Conservation (phyloP, 352 stramenopile species). For the Globisporangium parvum region DNA sequence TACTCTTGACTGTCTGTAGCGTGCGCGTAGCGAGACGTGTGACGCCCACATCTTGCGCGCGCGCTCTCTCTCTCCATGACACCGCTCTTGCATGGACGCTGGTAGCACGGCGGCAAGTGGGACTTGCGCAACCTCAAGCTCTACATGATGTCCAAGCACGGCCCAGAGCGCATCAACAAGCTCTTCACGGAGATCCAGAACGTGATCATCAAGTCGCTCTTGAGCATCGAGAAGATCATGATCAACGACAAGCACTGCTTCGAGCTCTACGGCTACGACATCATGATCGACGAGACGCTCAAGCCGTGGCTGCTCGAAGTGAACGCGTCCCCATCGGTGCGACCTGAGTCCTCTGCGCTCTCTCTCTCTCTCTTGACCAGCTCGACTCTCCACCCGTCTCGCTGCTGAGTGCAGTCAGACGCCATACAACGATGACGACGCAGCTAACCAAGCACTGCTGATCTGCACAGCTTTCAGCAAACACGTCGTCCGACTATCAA, state of each 20-base stretch:
- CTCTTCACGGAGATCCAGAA: conserved; percentile 90
- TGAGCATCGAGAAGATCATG: conserved; percentile 91
- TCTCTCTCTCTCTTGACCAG: background rate
- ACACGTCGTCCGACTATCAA: conserved; percentile 88
- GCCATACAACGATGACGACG: background rate
- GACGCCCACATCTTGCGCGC: no score
- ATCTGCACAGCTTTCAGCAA: conserved; percentile 73
- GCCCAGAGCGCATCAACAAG: conserved; percentile 67
- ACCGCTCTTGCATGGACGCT: background rate
- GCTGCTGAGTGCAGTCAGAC: no score
- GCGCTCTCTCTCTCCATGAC: background rate
- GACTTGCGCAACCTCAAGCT: conserved; percentile 89
- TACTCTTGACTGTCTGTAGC: no score
- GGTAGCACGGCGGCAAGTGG: conserved; percentile 88
- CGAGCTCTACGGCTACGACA: conserved; percentile 92
- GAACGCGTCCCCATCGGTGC: conserved; percentile 89
- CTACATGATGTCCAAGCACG: conserved; percentile 88
- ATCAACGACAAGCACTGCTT: conserved; percentile 96
- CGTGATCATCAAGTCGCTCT: conserved; percentile 81
- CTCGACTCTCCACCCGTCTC: no score
- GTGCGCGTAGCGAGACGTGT: no score
- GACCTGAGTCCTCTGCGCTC: conserved; percentile 9
- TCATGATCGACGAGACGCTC: conserved; percentile 90
- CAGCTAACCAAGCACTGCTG: background rate
- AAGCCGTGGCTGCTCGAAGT: conserved; percentile 92